These are phyloP conservation scores for Fusarium stilboides DNA, from an alignment of 2,329 filamentous ascomycete genomes.

Conservation along the genomic window DNA sequence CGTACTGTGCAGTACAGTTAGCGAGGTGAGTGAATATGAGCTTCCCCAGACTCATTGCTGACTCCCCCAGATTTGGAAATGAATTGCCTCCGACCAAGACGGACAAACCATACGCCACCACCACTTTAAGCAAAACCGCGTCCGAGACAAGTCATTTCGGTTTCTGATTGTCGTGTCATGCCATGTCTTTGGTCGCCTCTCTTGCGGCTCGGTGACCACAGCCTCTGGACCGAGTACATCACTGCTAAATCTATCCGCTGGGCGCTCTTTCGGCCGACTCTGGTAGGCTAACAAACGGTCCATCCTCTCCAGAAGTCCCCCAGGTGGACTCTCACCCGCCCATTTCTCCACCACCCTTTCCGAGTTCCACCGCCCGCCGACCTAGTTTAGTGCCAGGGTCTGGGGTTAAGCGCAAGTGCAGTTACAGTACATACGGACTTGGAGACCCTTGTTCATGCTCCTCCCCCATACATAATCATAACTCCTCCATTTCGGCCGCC, in stretches of 20 bases:
- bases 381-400: conserved; percentile 34
- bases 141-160: conserved; percentile 30
- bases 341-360: conserved; percentile 49
- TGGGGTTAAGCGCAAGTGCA: conserved; percentile 40
- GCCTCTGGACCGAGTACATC: conserved; percentile 30
- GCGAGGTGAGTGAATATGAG: background rate
- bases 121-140: conserved; percentile 26
- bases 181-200: conserved; percentile 13
- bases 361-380: conserved; percentile 41
- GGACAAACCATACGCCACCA: conserved; percentile 30
- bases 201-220: conserved; percentile 21
- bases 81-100: conserved; percentile 20
- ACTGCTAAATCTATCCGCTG: conserved; percentile 28
- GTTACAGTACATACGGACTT: conserved; percentile 27
- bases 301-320: conserved; percentile 47
- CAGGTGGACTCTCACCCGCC: conserved; percentile 38
- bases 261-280: conserved; percentile 25
- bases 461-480: conserved; percentile 50
- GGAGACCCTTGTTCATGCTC: conserved; percentile 41
- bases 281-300: conserved; percentile 37
- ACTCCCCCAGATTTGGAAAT: conserved; percentile 25
- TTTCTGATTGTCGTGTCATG: conserved; percentile 37
- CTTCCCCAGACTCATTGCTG: conserved; percentile 28
- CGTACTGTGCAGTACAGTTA: background rate
- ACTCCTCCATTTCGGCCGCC: conserved; percentile 44